A percentile compares a stretch with the other conserved stretches of the same genome.
Evolutionary conservation across 1,139 yeast species (phyloP).

Genomic region (Candida sanyaensis): DNA sequence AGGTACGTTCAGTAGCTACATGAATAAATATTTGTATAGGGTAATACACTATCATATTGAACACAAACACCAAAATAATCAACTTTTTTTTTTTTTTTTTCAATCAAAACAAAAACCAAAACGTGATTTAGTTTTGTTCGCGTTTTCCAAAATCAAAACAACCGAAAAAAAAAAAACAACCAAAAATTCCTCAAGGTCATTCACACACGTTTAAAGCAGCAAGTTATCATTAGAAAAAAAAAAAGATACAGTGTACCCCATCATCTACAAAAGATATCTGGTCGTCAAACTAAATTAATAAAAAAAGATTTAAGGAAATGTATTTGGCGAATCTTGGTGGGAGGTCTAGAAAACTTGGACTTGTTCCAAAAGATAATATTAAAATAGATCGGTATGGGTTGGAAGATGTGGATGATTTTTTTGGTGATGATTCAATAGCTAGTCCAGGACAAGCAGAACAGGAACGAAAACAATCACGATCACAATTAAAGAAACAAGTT

Average conservation of each 20-base stretch:
- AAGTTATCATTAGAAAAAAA: too few relatives aligned
- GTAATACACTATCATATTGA: neutral
- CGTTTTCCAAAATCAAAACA: neutral
- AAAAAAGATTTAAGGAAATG: slow-evolving; percentile 21
- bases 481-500: neutral
- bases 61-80: neutral
- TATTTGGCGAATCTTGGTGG: slow-evolving; percentile 57
- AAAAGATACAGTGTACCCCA: too few relatives aligned
- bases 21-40: too few relatives aligned
- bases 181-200: neutral
- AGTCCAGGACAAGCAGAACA: slow-evolving; percentile 1
- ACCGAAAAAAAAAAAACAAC: neutral
- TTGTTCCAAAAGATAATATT: slow-evolving; percentile 51
- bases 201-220: neutral
- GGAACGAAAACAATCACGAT: neutral
- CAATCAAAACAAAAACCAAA: neutral
- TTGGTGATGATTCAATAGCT: slow-evolving; percentile 36
- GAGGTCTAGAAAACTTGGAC: slow-evolving; percentile 62
- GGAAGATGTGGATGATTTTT: slow-evolving; percentile 82
- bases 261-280: too few relatives aligned
- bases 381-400: slow-evolving; percentile 67
- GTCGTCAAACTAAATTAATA: neutral
- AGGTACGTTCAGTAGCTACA: too few relatives aligned
- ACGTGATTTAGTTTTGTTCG: neutral
- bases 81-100: neutral